Evolutionary conservation across 2,329 filamentous ascomycete genomes (phyloP), one percentile per base, ranked within the genome.

Genomic region (Paracoccidioides lutzii): DNA sequence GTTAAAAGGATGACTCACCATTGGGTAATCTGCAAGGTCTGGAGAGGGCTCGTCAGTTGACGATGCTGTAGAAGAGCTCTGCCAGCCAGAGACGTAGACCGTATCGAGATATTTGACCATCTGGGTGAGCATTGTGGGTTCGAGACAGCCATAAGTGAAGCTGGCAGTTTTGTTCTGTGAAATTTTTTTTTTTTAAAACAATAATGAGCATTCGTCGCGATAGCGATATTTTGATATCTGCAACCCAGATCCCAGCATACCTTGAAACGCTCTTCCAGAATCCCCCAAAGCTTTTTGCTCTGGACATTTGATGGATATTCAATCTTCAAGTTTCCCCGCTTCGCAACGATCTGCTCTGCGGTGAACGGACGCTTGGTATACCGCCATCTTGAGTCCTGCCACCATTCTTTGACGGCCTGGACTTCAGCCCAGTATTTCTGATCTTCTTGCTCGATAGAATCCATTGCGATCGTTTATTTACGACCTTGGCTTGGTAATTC

Each of bases 51-150:
- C 93, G 66, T 98, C 90, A 5, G 90, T 91, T 1, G 90, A 82
- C 2, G 91, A 96, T 52, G 93, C 93, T 6, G 93, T 98, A 30
- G 90, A 96, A 1, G 91, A 97, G 61, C 88, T 95, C 75, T 98
- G 93, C 93, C 93, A 98, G 61, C 93, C 93, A 55, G 93, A 97
- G 59, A 98, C 93, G 72, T 98, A 98, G 70, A 98, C 88, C 38
- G 93, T 98, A 69, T 98, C 93, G 59, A 98, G 80, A 73, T 94
- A 97, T 75, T 97, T 95, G 65, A 91, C 91, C 93, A 98, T 98
- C 73, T 98, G 93, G 33, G 93, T 97, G 70, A 98, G 81, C 88
- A 96, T 96, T 56, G 95, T 95, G 9, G 93, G 93, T 69, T 98
- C 93, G 61, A 98, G 79, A 75, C 93, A 97, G 67, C 93, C 93